Base-by-base conservation (phyloP, 2,329 filamentous ascomycete genomes). In the Ilyonectria robusta region DNA sequence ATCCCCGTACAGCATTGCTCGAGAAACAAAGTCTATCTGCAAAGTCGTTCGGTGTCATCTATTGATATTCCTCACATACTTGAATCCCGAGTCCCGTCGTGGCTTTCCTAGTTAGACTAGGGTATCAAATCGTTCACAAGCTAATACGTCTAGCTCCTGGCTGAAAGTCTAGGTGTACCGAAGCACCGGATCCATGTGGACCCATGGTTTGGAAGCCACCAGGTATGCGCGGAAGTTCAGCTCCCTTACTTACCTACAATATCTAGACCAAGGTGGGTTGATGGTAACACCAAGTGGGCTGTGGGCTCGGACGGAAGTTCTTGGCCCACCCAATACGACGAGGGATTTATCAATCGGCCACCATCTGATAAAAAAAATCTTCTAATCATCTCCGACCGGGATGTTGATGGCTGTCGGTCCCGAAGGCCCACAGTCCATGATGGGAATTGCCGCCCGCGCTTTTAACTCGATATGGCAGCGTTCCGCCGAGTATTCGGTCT, bases 301-400 rank as follows among this genome's bases (percentile, higher is more conserved):
- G 46, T 11, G 5, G 47, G 23, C 47, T n/a, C 26, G 26, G 40
- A 19, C 26, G 15, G 47, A 31, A 6, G 23, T 5, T 31, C 47
- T 17, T 31, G 47, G 15, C 26, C 47, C 26, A 26, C 47, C 47
- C 26, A 33, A 50, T 56, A 59, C 61, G 61, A 64, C 37, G 61
- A 59, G 61, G 29, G 11, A 59, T 64, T 64, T 64, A 64, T 64
- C 61, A 64, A 59, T 64, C 54, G 42, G 37, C 26, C 26, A 44
- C 37, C 61, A 64, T 64, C 61, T 58, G 61, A 64, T 64, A 64
- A 54, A 54, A 64, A 54, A 58, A 64, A 54, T 47, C 29, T 47
- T 53, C 48, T 31, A 37, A 59, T 37, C 57, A 64, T 63, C 54
- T 64, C 61, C 61, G 61, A 29, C 61, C 13, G 54, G 55, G 54